phyloP scores from a whole-genome alignment of 257 asterid species.

The Eucommia ulmoides region DNA sequence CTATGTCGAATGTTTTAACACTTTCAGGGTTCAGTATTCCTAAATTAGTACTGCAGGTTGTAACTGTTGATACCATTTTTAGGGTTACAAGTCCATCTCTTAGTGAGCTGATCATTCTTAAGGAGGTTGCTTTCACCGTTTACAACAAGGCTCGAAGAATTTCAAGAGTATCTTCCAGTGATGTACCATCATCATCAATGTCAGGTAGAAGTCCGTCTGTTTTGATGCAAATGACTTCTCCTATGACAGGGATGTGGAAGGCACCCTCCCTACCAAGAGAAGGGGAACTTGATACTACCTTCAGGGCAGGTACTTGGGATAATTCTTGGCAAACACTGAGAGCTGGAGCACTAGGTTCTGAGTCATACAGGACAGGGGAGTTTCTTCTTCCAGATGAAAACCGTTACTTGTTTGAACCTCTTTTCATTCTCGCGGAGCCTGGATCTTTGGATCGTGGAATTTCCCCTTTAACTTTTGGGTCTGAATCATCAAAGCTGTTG shows the following conservation, averaged over 20 bases:
- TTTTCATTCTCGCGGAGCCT: conserved; percentile 85
- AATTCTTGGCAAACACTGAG: conserved; percentile 88
- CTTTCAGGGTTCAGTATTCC: conserved; percentile 90
- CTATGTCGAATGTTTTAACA: conserved; percentile 64
- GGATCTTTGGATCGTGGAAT: conserved; percentile 85
- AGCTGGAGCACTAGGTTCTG: conserved; percentile 62
- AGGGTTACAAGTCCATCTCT: conserved; percentile 87
- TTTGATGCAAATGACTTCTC: conserved; percentile 65
- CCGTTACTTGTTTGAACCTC: conserved; percentile 91
- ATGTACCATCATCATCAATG: conserved; percentile 37
- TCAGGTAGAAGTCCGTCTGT: conserved; percentile 65
- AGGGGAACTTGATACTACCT: conserved; percentile 74
- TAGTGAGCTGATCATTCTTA: conserved; percentile 68
- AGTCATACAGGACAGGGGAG: conserved; percentile 62
- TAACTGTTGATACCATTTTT: conserved; percentile 90
- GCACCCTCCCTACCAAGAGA: conserved; percentile 78
- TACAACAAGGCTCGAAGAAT: conserved; percentile 87
- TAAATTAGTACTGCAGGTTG: conserved; percentile 86
- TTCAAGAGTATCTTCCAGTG: conserved; percentile 61
- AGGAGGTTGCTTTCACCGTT: conserved; percentile 94
- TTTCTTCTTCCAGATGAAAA: conserved; percentile 48
- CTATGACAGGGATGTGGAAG: conserved; percentile 88
- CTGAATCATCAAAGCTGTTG: conserved; percentile 54
- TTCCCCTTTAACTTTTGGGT: conserved; percentile 36
- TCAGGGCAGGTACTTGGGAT: conserved; percentile 87